Conservation (phyloP, 495 filamentous ascomycete species). For the Daldinia decipiens region DNA sequence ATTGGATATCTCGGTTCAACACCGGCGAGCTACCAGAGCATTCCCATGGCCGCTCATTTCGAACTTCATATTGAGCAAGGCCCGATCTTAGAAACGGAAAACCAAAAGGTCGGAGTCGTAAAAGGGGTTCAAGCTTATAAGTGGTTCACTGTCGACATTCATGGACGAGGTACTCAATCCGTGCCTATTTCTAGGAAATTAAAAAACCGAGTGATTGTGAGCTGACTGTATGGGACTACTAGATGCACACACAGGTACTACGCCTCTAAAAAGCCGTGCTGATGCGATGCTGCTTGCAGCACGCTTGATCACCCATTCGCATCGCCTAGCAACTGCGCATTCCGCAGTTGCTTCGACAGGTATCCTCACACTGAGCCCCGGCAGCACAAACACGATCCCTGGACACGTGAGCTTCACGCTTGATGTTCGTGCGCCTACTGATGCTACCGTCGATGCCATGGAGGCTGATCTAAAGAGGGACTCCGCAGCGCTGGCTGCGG, state of each 20-base stretch:
- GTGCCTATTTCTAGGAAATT: background rate
- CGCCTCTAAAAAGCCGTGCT: constrained; percentile 69
- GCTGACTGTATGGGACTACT: constrained; percentile 14
- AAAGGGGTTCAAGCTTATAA: constrained; percentile 75
- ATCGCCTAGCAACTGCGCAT: constrained; percentile 66
- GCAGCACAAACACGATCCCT: constrained; percentile 77
- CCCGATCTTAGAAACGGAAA: constrained; percentile 70
- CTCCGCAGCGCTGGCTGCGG: constrained; percentile 46
- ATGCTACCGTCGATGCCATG: constrained; percentile 60
- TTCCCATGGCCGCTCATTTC: constrained; percentile 82
- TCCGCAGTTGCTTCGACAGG: constrained; percentile 75
- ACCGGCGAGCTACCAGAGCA: constrained; percentile 66
- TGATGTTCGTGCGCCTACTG: constrained; percentile 73
- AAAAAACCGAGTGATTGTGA: background rate
- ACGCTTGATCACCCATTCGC: constrained; percentile 73
- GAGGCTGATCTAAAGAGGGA: constrained; percentile 43
- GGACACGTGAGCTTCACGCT: constrained; percentile 74
- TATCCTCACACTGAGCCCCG: constrained; percentile 67
- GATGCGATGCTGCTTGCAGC: constrained; percentile 68
- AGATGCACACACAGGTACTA: constrained; percentile 79
- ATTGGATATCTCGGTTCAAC: constrained; percentile 74
- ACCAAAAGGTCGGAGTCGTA: constrained; percentile 75
- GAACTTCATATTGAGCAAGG: constrained; percentile 89
- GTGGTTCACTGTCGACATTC: constrained; percentile 75
- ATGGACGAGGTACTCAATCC: constrained; percentile 52